These are phyloP conservation scores for Pythium rishiriense DNA, from an alignment of 352 stramenopile species.

Conservation along the genomic window DNA sequence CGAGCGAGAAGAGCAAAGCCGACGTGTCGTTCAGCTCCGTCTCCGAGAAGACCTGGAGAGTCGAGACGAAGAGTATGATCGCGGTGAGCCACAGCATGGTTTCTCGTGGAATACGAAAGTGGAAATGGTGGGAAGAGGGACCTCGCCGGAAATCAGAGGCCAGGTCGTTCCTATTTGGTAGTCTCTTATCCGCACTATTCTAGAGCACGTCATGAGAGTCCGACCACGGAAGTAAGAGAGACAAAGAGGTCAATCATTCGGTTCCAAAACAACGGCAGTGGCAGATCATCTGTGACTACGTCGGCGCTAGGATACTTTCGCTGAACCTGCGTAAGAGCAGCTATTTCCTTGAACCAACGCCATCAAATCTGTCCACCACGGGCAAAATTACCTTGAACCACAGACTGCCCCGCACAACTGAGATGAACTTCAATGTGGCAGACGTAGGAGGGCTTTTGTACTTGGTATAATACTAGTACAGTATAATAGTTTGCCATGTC, in stretches of 20 bases:
- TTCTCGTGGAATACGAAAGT: too few relatives aligned
- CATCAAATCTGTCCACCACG: not conserved
- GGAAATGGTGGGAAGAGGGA: too few relatives aligned
- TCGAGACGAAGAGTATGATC: not conserved
- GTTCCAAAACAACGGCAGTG: not conserved
- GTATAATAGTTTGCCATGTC: not conserved
- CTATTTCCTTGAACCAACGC: not conserved
- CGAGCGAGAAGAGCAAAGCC: conserved; percentile 11
- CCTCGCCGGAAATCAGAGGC: too few relatives aligned
- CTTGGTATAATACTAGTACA: not conserved
- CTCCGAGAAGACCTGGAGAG: not conserved
- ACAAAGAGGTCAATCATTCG: too few relatives aligned
- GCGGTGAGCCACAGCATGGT: not conserved
- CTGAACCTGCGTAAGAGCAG: not conserved
- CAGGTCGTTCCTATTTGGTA: too few relatives aligned
- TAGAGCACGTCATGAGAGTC: too few relatives aligned
- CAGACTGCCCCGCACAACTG: not conserved
- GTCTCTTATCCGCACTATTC: too few relatives aligned
- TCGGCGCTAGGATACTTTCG: too few relatives aligned
- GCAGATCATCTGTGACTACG: too few relatives aligned
- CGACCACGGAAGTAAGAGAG: too few relatives aligned
- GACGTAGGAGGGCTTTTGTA: not conserved
- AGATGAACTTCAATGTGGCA: not conserved
- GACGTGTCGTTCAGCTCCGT: not conserved
- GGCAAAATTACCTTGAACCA: not conserved